These are phyloP conservation scores for Ephemerocybe angulata DNA, from an alignment of 768 basidiomycete genomes.

Conservation along the genomic window DNA sequence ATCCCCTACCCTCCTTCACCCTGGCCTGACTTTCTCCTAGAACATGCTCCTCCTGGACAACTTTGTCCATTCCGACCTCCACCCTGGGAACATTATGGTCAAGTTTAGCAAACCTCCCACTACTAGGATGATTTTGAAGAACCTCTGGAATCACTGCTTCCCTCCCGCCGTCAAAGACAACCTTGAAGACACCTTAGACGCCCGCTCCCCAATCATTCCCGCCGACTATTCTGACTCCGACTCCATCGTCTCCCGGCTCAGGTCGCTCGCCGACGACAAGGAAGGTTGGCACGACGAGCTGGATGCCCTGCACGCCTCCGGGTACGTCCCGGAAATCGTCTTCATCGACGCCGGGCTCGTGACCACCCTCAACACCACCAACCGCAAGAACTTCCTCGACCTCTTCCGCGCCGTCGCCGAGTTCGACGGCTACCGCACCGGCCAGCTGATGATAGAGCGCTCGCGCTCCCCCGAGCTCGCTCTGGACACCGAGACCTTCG, in stretches of 20 bases:
- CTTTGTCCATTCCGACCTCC: constrained; percentile 90
- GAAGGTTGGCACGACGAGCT: constrained; percentile 72
- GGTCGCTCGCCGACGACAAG: constrained; percentile 52
- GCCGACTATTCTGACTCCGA: constrained; percentile 51
- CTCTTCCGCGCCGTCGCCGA: constrained; percentile 94
- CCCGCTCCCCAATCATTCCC: constrained; percentile 24
- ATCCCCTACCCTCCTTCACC: not conserved
- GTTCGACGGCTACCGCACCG: constrained; percentile 95
- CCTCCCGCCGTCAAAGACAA: constrained; percentile 17
- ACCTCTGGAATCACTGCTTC: constrained; percentile 56
- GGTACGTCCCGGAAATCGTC: constrained; percentile 91
- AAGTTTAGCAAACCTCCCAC: constrained; percentile 89
- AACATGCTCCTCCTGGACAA: constrained; percentile 98
- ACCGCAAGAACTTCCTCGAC: constrained; percentile 92
- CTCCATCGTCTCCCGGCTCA: constrained; percentile 67
- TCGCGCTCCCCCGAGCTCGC: constrained; percentile 89
- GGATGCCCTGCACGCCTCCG: constrained; percentile 52
- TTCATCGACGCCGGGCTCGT: constrained; percentile 97
- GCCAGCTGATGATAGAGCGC: constrained; percentile 93
- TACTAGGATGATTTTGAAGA: constrained; percentile 58
- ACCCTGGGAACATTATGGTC: constrained; percentile 96
- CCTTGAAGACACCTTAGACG: constrained; percentile 13
- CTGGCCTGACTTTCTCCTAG: constrained; percentile 34
- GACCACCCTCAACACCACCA: constrained; percentile 76
- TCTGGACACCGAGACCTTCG: constrained; percentile 91